phyloP scores from a whole-genome alignment of 2,329 filamentous ascomycete genomes.

The Colletotrichum navitas region DNA sequence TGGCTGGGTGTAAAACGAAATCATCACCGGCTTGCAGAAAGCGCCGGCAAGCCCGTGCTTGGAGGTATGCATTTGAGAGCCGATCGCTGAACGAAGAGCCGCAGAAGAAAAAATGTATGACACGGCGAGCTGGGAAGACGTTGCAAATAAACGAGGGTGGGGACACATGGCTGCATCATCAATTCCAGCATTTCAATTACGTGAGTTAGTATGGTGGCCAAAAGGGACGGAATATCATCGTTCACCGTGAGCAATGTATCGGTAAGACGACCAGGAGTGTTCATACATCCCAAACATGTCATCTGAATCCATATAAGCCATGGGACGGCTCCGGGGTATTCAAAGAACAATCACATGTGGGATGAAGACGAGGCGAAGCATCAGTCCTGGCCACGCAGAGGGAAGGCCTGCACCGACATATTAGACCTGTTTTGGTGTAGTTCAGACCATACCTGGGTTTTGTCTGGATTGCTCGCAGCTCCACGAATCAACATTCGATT shows the following conservation, averaged over 20 bases:
- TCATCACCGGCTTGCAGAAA: not conserved
- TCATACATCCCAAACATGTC: conserved; percentile 25
- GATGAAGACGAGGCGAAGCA: conserved; percentile 6
- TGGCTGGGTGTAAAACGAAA: not conserved
- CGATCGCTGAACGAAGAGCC: conserved; percentile 10
- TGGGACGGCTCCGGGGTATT: not conserved
- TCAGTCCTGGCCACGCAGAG: not conserved
- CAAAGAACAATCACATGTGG: conserved; percentile 7
- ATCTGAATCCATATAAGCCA: conserved; percentile 9
- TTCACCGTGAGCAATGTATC: conserved; percentile 1
- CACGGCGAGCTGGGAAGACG: not conserved
- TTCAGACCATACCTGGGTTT: not conserved
- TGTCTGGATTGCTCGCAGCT: not conserved
- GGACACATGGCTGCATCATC: conserved; percentile 1
- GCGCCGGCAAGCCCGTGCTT: not conserved
- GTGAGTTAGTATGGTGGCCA: conserved; percentile 7
- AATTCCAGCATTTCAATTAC: conserved; percentile 20
- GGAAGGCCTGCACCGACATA: not conserved
- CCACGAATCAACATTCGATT: not conserved
- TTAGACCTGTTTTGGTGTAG: not conserved
- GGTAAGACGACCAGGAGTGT: conserved; percentile 11
- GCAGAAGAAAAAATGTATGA: conserved; percentile 10
- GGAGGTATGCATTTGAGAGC: not conserved
- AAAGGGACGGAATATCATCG: conserved; percentile 16
- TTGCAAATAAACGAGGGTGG: conserved; percentile 1